These are phyloP conservation scores for Zangia roseola DNA, from an alignment of 768 basidiomycete genomes.

Conservation along the genomic window DNA sequence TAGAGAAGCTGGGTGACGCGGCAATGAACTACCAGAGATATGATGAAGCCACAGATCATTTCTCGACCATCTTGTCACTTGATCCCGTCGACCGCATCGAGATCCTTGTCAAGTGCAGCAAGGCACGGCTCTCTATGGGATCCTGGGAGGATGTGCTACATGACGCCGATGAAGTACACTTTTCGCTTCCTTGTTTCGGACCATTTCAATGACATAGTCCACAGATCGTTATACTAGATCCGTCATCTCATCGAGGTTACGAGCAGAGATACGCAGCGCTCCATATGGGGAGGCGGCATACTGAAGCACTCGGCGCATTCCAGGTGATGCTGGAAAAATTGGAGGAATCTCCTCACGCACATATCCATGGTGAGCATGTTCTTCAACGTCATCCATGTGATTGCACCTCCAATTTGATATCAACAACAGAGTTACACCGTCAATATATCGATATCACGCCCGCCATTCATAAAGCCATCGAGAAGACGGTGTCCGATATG, in stretches of 20 bases:
- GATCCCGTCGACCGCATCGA: not conserved
- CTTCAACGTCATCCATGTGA: not conserved
- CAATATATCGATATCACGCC: conserved; percentile 2
- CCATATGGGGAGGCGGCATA: not conserved
- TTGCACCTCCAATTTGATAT: not conserved
- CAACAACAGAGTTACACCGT: not conserved
- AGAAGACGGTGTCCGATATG: not conserved
- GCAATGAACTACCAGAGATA: not conserved
- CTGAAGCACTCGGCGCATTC: conserved; percentile 1
- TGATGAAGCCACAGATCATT: not conserved
- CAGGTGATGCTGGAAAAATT: conserved; percentile 1
- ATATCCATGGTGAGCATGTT: not conserved
- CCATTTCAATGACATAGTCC: no score
- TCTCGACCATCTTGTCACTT: not conserved
- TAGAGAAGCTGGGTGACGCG: not conserved
- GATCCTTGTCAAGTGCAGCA: conserved; percentile 4
- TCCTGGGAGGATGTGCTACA: conserved; percentile 1
- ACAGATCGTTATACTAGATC: not conserved
- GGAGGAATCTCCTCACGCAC: not conserved
- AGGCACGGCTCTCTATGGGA: not conserved
- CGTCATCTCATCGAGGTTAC: not conserved
- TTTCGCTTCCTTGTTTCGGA: not conserved
- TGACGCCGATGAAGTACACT: conserved; percentile 6
- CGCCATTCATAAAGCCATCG: not conserved
- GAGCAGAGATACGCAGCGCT: not conserved